Evolutionary conservation across 805 yeast genomes (phyloP), one percentile per base, ranked within the genome.

Genomic region (Metschnikowia sp.): DNA sequence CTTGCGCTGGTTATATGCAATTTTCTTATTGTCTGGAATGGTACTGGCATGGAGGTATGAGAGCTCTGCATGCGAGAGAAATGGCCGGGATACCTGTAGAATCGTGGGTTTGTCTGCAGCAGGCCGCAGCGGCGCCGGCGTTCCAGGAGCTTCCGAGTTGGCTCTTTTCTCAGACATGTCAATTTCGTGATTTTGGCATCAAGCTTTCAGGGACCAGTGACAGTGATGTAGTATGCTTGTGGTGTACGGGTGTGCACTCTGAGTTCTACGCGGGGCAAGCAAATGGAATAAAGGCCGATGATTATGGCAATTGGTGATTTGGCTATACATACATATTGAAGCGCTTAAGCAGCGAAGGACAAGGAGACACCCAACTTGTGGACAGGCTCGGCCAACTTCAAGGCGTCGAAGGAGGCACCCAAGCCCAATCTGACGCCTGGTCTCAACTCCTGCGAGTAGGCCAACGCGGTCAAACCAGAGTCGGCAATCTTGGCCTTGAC

Each of bases 401-500:
- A 82, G 64, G 97, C 96, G 74, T 94, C 96, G 75, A 94, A 84
- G 55, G 96, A 89, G 63, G 95, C 87, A 81, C 99, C 99, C 58
- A 94, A 81, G 72, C 99, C 99, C 63, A 94, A 78, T 66, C 88
- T 88, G 63, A 94, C 96, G 74, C 97, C 97, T 53, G 95, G 95
- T 79, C 92, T 88, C 72, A 94, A 81, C 63, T 81, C 84, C 79
- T 92, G 98, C 68, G 92, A 86, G 85, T 91, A 94, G 55, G 97
- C 80, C 64, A 94, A 77, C 58, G 96, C 90, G 60, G 96, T 86
- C 62, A 90, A 77, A 76, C 99, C 98, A 57, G 92, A 84, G 77
- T 92, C 96, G 66, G 96, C 91, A 63, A 94, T 82, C 83, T 91
- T 92, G 62, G 96, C 97, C 84, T 94, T 94, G 71, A 94, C 86